Evolutionary conservation across 2,329 filamentous ascomycete genomes (phyloP), one percentile per base, ranked within the genome.

Genomic region (Ceratocystiopsis minuta): DNA sequence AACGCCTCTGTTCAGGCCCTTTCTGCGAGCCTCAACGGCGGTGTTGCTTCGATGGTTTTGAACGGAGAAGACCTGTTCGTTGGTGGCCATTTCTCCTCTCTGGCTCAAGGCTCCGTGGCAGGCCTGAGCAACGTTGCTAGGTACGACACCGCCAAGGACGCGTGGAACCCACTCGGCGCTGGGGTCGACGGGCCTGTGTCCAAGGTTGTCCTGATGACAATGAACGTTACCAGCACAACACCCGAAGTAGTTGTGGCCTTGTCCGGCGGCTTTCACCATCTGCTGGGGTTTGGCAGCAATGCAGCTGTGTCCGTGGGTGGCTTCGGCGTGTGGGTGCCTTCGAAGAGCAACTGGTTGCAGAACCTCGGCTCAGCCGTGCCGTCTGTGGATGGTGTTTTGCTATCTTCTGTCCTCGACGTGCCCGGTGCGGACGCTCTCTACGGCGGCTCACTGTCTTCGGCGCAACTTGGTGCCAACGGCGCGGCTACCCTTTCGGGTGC

Each of bases 291-390:
- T 51, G 74, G 64, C 33, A 65, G 66, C 48, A 78, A 78, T 49
- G 57, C 67, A 7, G 70, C 75, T 11, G 67, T 78, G 24, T 53
- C 69, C 10, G 80, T 77, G 1, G 60, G 74, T 40, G 86, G 87
- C 2, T 85, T 98, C 53, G 88, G 85, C 14, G 67, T 96, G 34
- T 98, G 90, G 90, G 79, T 96, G 9, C 83, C 83, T 3, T 92
- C 86, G 4, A 67, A 71, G 47, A 70, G 68, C 44, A 90, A 90
- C 55, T 98, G 90, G 90, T 66, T 98, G 15, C 75, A 85, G 54
- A 90, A 92, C 50, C 62, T 95, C 16, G 59, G 75, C 33, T 63
- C 73, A 7, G 61, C 71, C 9, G 68, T 76, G 31, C 75, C 82
- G 42, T 66, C 72, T 7, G 71, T 92, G 51, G 68, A 69, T 44